Conservation (phyloP, 2,329 filamentous ascomycete species). For the Fusarium xyrophilum region DNA sequence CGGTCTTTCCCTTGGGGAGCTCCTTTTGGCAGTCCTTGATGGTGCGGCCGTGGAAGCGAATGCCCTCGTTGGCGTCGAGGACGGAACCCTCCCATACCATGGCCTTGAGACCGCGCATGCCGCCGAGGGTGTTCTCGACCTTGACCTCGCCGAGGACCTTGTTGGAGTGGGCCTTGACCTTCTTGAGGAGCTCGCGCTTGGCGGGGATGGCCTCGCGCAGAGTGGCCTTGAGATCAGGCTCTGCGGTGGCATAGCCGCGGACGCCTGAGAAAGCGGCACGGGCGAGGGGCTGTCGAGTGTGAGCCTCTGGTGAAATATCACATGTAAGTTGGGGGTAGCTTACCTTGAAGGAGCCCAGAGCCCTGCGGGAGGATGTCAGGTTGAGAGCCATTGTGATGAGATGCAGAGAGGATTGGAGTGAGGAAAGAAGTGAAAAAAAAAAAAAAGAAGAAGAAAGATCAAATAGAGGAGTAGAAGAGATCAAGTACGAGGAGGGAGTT, state of each 20-base stretch:
- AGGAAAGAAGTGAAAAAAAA: neutral
- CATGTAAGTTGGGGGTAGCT: conserved; percentile 36
- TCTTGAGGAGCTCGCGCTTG: conserved; percentile 91
- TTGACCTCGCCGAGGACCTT: conserved; percentile 92
- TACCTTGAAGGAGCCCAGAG: conserved; percentile 70
- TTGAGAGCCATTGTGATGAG: conserved; percentile 66
- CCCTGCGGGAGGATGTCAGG: conserved; percentile 66
- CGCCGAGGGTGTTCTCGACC: conserved; percentile 91
- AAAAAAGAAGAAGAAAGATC: neutral
- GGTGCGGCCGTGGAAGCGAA: conserved; percentile 95
- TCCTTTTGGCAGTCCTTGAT: conserved; percentile 98
- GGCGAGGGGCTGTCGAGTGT: conserved; percentile 40
- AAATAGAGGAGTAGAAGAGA: neutral
- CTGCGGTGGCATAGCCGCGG: conserved; percentile 75
- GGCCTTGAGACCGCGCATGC: conserved; percentile 96
- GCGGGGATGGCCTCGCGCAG: conserved; percentile 85
- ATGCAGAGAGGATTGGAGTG: neutral
- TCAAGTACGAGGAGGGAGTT: conserved; percentile 11
- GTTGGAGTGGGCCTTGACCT: conserved; percentile 84
- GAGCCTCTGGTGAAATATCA: neutral
- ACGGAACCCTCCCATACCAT: conserved; percentile 99
- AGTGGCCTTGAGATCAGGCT: conserved; percentile 88
- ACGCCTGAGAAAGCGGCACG: conserved; percentile 45
- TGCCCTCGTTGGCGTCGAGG: conserved; percentile 94
- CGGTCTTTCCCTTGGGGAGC: conserved; percentile 88